Conservation (phyloP, 805 yeast genomes). For the Pichia kluyveri region DNA sequence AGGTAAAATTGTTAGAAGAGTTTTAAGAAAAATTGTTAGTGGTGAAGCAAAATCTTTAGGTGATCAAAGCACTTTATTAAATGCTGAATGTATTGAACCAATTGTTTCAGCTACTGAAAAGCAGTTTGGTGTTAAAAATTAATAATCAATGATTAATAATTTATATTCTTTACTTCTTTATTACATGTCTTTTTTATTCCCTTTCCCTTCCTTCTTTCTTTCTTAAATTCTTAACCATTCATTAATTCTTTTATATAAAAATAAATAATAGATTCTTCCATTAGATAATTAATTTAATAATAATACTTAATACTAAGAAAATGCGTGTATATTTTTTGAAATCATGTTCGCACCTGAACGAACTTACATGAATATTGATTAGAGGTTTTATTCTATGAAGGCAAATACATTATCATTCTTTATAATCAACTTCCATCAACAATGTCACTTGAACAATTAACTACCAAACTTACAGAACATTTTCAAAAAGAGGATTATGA, state of each 20-base stretch:
- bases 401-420: too few species aligned
- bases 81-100: conserved; percentile 75
- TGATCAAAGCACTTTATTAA: conserved; percentile 80
- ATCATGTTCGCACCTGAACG: too few species aligned
- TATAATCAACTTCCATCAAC: background rate
- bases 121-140: conserved; percentile 30
- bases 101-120: conserved; percentile 60
- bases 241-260: background rate
- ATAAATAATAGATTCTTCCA: background rate
- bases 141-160: background rate
- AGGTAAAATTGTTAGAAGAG: conserved; percentile 98
- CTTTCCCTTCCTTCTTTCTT: background rate
- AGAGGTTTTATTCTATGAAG: too few species aligned
- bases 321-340: too few species aligned
- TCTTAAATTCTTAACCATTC: too few species aligned
- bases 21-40: conserved; percentile 83
- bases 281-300: too few species aligned
- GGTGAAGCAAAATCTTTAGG: conserved; percentile 92
- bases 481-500: conserved; percentile 56
- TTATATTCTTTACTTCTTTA: background rate
- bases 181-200: background rate
- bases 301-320: too few species aligned
- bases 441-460: conserved; percentile 60
- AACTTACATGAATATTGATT: too few species aligned
- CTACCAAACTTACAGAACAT: conserved; percentile 56